Base-by-base conservation (phyloP, 805 yeast species). In the Candida sonorensis region DNA sequence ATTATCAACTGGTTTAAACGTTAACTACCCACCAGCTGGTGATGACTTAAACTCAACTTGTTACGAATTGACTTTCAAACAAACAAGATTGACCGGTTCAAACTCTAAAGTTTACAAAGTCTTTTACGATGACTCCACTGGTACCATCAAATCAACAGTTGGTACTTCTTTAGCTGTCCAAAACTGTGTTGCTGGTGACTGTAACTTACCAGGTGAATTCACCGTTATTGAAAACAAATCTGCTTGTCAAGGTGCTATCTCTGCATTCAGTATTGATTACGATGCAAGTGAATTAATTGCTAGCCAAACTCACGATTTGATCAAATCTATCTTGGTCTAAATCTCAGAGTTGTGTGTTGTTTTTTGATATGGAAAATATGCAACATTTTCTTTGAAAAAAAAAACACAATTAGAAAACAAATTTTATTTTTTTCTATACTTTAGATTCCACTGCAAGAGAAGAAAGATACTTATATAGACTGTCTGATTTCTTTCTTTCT, bases 1-100 rank as follows among this genome's bases (percentile, higher is more conserved):
- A 30, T 34, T 54, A 25, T 62, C 64, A 26, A 59, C 55, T 32
- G 75, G 73, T 43, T 37, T 69, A 34, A 68, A 65, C 46, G 73
- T 70, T 35, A 70, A 71, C 53, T 57, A 61, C 46, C 76, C 77
- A 31, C 30, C 33, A 10, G 75, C 69, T 17, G 67, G 69, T 17
- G 41, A 62, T 30, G 68, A 66, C 37, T 35, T 61, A 7, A 33
- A 38, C 22, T 41, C 53, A 10, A 37, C 38, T 3, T 73, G 78
- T 55, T 36, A 42, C 17, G 55, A 57, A 35, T 73, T 75, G 31
- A 48, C 56, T 17, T 71, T 53, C 46, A 62, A 59, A 23, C 60
- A 52, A 42, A 51, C 76, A 11, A 66, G 78, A 55, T 38, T 70
- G 33, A 55, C 68, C 8, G 78, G 78, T 17, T 41, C 48, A 12